Evolutionary conservation across 345 rosid genomes (phyloP), one percentile per base, ranked within the genome.

Genomic region (Cardamine resedifolia): DNA sequence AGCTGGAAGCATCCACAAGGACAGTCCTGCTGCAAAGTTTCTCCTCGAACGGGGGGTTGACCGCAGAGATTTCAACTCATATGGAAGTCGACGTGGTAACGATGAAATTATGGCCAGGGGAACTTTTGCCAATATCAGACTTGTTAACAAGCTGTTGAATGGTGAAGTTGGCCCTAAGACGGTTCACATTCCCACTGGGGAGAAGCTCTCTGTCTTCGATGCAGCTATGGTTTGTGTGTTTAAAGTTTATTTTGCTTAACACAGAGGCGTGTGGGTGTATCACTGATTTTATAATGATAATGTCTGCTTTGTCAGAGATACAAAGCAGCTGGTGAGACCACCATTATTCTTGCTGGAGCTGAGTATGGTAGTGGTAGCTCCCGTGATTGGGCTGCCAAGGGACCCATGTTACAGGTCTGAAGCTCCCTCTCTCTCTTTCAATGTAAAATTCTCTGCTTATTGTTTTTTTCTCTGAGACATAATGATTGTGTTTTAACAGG

Each of bases 1-100:
- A 26, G 96, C 98, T 72, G 96, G 98, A 19, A 92, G 91, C 81
- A 92, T 92, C 75, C 95, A 90, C 77, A 92, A 78, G 68, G 96
- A 92, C 72, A 92, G 96, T 66, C 92, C 95, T 11, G 98, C 98
- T 60, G 98, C 98, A 24, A 83, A 82, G 71, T 91, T 41, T 73
- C 89, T 88, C 65, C 77, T 87, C 60, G 89, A 88, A 34, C 83
- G 81, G 1, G 90, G 92, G 10, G 92, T 91, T 60, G 72, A 86
- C 83, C 72, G 87, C 82, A 58, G 28, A 18, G 21, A 45, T 18
- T 45, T 45, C 50, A 45, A 45, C 50, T 45, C 50, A 45, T 45
- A 45, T 45, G 50, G 50, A 45, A 45, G 50, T 45, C 50, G 21
- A 16, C 23, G 50, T 18, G 50, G 50, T 0, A 45, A 45, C 5